Base-by-base conservation (phyloP, 768 basidiomycete genomes). In the Sporobolomyces pararoseus region DNA sequence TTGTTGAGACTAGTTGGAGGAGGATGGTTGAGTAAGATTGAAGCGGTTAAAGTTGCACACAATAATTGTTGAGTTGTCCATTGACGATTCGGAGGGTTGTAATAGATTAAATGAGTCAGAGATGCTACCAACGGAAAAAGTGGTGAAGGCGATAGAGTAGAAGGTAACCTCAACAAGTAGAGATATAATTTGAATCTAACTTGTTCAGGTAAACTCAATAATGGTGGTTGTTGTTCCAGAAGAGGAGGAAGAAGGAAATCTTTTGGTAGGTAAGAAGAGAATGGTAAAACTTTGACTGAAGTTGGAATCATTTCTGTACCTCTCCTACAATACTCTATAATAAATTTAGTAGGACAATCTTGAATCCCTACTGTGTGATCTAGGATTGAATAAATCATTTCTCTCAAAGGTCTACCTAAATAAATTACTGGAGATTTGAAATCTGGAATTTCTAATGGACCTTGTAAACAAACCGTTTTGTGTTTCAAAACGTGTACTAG, bases 401-500 rank as follows among this genome's bases (percentile, higher is more conserved):
- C 39, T 10, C 72, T 64, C 0, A 70, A 12, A 2, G 72, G 72
- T 2, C 55, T n/a, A 7, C 60, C 68, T 27, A 69, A 42, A 9
- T 39, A 29, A 17, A 63, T 61, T 10, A 63, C 39, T 0, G 72
- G 72, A 16, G 61, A 49, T 50, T 54, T 46, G 25, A 9, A 44
- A 12, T 69, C 55, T 16, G 64, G 65, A 0, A 21, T 27, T 50
- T 73, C 72, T 61, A 70, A 50, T 3, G 21, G 7, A 0, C 67
- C 67, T 12, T 62, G 64, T 2, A 52, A 9, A 3, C 54, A 13
- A 54, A 73, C 68, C 3, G 34, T 46, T 19, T 51, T 39, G 62
- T 73, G 72, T 52, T 73, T 73, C 50, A 73, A 60, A 27, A 66
- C 32, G 55, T 65, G 55, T 12, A 69, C 55, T 32, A 49, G 0